These are phyloP conservation scores for Amauroascus niger DNA, from an alignment of 2,329 filamentous ascomycete species.

Conservation along the genomic window DNA sequence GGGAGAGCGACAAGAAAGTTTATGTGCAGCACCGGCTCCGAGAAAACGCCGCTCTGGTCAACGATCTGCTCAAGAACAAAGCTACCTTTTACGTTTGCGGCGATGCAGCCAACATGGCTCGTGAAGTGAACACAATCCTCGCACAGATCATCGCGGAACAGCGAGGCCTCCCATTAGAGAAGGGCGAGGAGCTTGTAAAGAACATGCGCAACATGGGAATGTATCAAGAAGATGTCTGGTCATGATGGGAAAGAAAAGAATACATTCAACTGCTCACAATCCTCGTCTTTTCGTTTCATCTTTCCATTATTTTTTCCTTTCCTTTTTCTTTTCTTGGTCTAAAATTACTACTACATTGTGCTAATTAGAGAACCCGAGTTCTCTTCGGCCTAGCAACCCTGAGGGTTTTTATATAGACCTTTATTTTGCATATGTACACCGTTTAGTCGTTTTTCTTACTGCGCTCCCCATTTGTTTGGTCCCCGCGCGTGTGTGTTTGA, in stretches of 20 bases:
- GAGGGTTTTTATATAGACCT: slow-evolving; percentile 4
- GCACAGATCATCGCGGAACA: slow-evolving; percentile 78
- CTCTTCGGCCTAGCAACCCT: neutral
- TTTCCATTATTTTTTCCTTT: slow-evolving; percentile 16
- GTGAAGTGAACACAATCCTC: slow-evolving; percentile 81
- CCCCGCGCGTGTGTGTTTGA: neutral
- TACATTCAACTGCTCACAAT: neutral
- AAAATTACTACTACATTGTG: neutral
- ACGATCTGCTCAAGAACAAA: slow-evolving; percentile 70
- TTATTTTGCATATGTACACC: neutral
- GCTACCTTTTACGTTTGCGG: slow-evolving; percentile 98
- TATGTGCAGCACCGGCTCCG: slow-evolving; percentile 92
- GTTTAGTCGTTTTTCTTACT: neutral
- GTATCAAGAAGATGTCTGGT: slow-evolving; percentile 80
- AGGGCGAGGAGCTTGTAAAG: slow-evolving; percentile 95
- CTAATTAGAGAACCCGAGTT: neutral
- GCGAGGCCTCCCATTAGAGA: slow-evolving; percentile 68
- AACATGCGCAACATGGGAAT: slow-evolving; percentile 88
- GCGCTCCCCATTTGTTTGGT: neutral
- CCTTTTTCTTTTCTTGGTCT: slow-evolving; percentile 10
- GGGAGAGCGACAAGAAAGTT: slow-evolving; percentile 75
- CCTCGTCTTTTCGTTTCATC: slow-evolving; percentile 10
- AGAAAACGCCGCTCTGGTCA: slow-evolving; percentile 73
- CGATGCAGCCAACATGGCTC: slow-evolving; percentile 93
- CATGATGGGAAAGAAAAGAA: slow-evolving; percentile 32